A percentile compares a stretch with the other conserved stretches of the same genome.
phyloP scores from a whole-genome alignment of 1,284 basidiomycete genomes.

The Mycena sp. region DNA sequence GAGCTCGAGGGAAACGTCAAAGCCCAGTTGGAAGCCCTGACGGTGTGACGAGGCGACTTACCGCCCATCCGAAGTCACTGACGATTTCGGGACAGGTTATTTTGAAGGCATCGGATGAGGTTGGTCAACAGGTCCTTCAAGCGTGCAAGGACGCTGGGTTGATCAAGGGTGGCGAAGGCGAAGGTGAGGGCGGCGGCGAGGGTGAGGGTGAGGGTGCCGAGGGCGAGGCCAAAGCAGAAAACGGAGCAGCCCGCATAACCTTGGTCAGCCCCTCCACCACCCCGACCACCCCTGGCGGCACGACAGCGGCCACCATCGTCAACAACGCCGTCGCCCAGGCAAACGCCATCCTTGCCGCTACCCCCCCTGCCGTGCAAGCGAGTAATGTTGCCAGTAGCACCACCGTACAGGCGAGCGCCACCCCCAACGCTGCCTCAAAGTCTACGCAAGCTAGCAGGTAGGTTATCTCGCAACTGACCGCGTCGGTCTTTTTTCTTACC shows the following conservation, averaged over 20 bases:
- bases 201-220: not conserved
- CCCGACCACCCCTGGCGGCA: constrained; percentile 5
- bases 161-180: constrained; percentile 18
- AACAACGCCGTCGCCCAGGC: constrained; percentile 4
- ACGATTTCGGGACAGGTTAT: constrained; percentile 2
- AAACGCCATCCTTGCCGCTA: not conserved
- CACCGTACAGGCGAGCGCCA: not conserved
- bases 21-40: constrained; percentile 1
- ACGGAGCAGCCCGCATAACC: not conserved
- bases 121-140: constrained; percentile 16
- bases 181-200: not conserved
- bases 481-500: constrained; percentile 5
- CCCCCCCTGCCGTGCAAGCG: not conserved
- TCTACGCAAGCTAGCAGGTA: constrained; percentile 2
- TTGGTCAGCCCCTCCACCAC: not conserved
- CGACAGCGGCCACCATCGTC: not conserved
- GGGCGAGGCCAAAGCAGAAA: constrained; percentile 3
- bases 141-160: constrained; percentile 19
- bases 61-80: not conserved
- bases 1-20: not conserved
- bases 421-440: not conserved
- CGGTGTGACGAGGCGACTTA: not conserved
- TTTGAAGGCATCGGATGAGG: constrained; percentile 7
- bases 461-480: not conserved
- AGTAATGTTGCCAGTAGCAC: not conserved